phyloP scores from a whole-genome alignment of 2,329 filamentous ascomycete genomes.

The Sordariomycetes sp. region DNA sequence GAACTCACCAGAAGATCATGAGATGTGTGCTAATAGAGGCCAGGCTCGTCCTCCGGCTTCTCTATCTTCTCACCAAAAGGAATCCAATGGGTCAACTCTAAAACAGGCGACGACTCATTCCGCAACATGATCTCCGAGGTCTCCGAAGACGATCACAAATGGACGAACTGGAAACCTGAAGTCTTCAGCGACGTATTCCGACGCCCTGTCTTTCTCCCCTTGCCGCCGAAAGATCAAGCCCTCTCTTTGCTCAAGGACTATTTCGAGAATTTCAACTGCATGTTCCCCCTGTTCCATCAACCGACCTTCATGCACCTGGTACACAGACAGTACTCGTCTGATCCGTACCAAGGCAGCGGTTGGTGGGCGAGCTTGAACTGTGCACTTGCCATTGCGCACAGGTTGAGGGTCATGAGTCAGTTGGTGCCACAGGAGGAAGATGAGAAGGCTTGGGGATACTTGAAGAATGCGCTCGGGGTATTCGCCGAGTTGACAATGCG shows the following conservation, averaged over 20 bases:
- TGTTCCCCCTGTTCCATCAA: conserved; percentile 95
- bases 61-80: conserved; percentile 98
- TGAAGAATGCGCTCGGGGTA: conserved; percentile 94
- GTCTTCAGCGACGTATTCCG: conserved; percentile 90
- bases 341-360: conserved; percentile 89
- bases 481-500: conserved; percentile 90
- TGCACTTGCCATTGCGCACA: conserved; percentile 83
- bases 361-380: conserved; percentile 99
- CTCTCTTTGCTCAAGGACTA: conserved; percentile 84
- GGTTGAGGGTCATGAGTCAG: conserved; percentile 91
- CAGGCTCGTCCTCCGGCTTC: conserved; percentile 92
- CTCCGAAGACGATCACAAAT: conserved; percentile 89
- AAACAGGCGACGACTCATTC: conserved; percentile 92
- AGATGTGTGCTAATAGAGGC: conserved; percentile 6
- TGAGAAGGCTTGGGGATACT: conserved; percentile 85
- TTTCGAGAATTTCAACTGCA: conserved; percentile 98
- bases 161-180: conserved; percentile 97
- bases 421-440: conserved; percentile 85
- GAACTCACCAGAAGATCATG: no score
- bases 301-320: conserved; percentile 98
- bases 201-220: conserved; percentile 69
- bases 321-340: conserved; percentile 82
- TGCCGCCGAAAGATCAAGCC: conserved; percentile 82
- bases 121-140: conserved; percentile 89
- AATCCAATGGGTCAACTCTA: conserved; percentile 96